Evolutionary conservation across 768 basidiomycete genomes (phyloP).

Genomic region (Serendipita vermifera): DNA sequence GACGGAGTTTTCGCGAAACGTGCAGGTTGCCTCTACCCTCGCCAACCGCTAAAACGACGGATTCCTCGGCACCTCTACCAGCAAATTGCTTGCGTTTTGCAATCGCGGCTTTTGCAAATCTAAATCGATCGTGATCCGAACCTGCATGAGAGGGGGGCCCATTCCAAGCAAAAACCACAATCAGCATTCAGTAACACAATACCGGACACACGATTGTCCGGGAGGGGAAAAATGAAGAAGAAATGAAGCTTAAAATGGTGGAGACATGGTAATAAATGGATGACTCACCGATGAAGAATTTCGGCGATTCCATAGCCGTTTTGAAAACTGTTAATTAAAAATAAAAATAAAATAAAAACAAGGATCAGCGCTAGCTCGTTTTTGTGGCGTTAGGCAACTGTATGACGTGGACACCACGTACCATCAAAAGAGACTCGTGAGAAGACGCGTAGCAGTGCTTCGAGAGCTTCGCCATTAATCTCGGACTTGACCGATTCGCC

Average conservation of each 20-base stretch:
- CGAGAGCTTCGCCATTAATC: constrained; percentile 36
- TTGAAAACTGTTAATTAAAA: constrained; percentile 43
- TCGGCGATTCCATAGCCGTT: constrained; percentile 62
- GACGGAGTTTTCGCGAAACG: constrained; percentile 76
- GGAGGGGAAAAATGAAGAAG: too few relatives aligned
- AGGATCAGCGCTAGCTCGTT: background rate
- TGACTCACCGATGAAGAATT: constrained; percentile 60
- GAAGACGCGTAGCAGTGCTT: constrained; percentile 60
- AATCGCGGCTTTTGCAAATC: constrained; percentile 84
- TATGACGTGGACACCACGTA: constrained; percentile 9
- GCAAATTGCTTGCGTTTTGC: constrained; percentile 69
- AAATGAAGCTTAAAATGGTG: too few relatives aligned
- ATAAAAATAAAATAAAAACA: background rate
- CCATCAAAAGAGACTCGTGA: constrained; percentile 67
- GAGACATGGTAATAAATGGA: too few relatives aligned
- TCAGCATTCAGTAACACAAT: constrained; percentile 21
- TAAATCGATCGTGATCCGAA: constrained; percentile 76
- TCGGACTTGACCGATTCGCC: constrained; percentile 3
- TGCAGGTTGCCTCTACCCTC: constrained; percentile 51
- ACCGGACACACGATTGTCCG: too few relatives aligned
- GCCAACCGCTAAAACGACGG: constrained; percentile 84
- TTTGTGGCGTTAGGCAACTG: background rate
- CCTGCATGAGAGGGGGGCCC: constrained; percentile 33
- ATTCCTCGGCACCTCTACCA: constrained; percentile 67
- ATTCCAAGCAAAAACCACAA: too few relatives aligned